Conservation (phyloP, 148 eudicot species). For the Rhododendron vialii region DNA sequence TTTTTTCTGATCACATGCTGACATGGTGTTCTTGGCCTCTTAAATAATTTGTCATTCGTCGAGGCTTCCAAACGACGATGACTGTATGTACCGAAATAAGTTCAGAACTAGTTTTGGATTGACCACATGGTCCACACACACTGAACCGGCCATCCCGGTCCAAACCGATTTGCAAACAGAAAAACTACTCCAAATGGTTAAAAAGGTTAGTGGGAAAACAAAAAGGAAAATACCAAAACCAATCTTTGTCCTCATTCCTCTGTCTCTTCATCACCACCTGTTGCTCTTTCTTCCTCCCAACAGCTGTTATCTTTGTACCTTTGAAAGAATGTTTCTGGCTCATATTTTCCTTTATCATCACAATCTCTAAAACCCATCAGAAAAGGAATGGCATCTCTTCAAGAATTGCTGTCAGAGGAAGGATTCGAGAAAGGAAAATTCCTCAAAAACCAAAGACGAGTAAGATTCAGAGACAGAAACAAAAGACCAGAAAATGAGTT, state of each 20-base stretch:
- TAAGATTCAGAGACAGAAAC: constrained; percentile 19
- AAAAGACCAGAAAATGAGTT: constrained; percentile 15
- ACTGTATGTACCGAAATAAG: neutral
- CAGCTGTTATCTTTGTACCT: constrained; percentile 5
- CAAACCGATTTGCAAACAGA: neutral
- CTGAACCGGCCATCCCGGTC: neutral
- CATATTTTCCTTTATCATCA: neutral
- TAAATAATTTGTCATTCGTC: too few relatives aligned
- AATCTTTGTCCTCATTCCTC: constrained; percentile 2
- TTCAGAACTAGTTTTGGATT: neutral
- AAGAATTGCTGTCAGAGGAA: constrained; percentile 31
- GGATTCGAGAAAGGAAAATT: constrained; percentile 21
- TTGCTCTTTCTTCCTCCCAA: neutral
- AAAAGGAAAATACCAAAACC: neutral
- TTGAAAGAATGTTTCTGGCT: constrained; percentile 20
- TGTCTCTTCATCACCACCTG: neutral
- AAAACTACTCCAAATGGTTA: constrained; percentile 1
- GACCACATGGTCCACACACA: neutral
- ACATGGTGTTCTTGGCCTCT: too few relatives aligned
- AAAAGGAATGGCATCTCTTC: constrained; percentile 32
- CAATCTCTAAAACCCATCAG: neutral
- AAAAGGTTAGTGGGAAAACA: neutral
- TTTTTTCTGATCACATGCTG: too few relatives aligned
- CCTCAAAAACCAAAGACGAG: constrained; percentile 14
- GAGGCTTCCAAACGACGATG: too few relatives aligned